Percentiles rank a stretch among this genome's conserved stretches.
Evolutionary conservation across 805 yeast genomes (phyloP).

Genomic region (Suhomyces prunicola): DNA sequence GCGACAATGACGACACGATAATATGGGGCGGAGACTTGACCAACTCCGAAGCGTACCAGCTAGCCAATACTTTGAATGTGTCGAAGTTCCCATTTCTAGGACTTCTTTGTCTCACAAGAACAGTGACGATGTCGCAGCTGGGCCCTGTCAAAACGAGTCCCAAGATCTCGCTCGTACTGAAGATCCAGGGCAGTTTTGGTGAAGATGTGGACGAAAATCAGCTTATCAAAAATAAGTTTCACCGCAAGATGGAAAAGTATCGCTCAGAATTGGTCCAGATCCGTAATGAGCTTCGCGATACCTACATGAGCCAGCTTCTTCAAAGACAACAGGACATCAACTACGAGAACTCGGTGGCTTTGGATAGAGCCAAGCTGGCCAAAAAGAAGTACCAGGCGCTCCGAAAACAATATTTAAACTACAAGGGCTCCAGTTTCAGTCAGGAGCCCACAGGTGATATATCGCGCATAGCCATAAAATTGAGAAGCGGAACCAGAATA

Average conservation of each 20-base stretch:
- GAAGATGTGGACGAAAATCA: conserved; percentile 33
- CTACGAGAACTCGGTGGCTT: conserved; percentile 63
- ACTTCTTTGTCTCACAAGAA: conserved; percentile 64
- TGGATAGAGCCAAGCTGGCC: conserved; percentile 55
- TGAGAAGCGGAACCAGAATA: conserved; percentile 60
- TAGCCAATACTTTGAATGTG: conserved; percentile 69
- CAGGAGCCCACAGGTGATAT: conserved; percentile 16
- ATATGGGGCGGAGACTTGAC: conserved; percentile 87
- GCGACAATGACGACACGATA: conserved; percentile 47
- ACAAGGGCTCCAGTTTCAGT: conserved; percentile 27
- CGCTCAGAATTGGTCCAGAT: conserved; percentile 59
- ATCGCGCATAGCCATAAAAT: conserved; percentile 69
- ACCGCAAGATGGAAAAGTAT: conserved; percentile 50
- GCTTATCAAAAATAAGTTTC: conserved; percentile 37
- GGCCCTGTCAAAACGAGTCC: conserved; percentile 55
- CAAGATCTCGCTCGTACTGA: conserved; percentile 57
- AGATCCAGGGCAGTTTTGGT: conserved; percentile 59
- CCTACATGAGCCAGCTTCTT: conserved; percentile 53
- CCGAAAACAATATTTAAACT: conserved; percentile 38
- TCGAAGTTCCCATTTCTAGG: conserved; percentile 82
- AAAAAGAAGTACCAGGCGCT: conserved; percentile 23
- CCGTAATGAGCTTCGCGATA: conserved; percentile 60
- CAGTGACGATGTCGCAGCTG: conserved; percentile 50
- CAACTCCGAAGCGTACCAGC: conserved; percentile 81
- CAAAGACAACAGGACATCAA: conserved; percentile 75